A percentile compares a stretch with the other conserved stretches of the same genome.
These are phyloP conservation scores for Avena insularis DNA, from an alignment of 176 grass and related monocot genomes.

Conservation along the genomic window DNA sequence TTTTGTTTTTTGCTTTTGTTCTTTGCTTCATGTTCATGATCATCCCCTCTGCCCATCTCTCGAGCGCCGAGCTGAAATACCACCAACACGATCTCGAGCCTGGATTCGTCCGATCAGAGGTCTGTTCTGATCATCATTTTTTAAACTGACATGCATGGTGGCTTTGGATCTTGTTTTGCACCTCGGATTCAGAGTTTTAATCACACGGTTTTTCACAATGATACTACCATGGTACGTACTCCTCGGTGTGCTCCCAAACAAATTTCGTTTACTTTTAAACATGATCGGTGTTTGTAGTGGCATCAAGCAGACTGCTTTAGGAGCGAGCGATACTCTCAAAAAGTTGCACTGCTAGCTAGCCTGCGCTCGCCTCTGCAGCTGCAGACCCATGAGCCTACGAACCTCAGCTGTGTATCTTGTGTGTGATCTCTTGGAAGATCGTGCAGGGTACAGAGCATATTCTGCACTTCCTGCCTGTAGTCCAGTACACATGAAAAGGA, in stretches of 20 bases:
- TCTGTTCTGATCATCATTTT: neutral
- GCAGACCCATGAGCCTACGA: neutral
- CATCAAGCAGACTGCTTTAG: neutral
- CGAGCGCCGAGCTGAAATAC: neutral
- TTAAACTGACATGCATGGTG: neutral
- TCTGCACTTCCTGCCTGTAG: neutral
- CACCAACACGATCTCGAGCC: neutral
- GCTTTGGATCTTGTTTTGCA: neutral
- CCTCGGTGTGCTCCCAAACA: neutral
- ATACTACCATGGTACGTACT: too few relatives aligned
- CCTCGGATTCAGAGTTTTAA: slow-evolving; percentile 14
- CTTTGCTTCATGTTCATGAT: neutral
- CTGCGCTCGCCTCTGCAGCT: neutral
- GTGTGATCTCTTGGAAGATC: neutral
- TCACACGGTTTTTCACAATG: neutral
- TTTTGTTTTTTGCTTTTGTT: neutral
- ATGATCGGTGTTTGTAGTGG: neutral
- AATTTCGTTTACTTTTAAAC: neutral
- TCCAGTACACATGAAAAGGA: slow-evolving; percentile 34
- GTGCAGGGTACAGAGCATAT: slow-evolving; percentile 27
- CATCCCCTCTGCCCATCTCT: neutral
- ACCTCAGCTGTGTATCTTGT: neutral
- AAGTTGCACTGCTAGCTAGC: slow-evolving; percentile 11
- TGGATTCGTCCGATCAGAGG: neutral
- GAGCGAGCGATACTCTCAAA: neutral